Evolutionary conservation across 345 rosid genomes (phyloP), one percentile per base, ranked within the genome.

Genomic region (Cardamine occulta): DNA sequence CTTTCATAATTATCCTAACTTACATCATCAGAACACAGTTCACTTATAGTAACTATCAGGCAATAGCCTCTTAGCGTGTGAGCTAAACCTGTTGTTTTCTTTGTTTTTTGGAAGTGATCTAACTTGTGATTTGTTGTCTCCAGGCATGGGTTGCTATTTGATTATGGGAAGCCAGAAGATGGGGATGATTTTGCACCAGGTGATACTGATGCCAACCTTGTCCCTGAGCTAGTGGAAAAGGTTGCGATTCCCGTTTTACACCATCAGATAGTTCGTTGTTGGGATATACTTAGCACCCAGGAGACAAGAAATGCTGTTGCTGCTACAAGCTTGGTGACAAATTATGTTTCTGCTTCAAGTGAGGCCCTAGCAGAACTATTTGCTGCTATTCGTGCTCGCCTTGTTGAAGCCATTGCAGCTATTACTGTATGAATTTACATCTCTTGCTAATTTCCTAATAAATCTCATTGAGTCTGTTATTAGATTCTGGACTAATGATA

Each of bases 151-250:
- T 77, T 92, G 83, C 86, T 95, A 17, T 89, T 88, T 75, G 66
- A 85, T 82, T 95, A 92, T 74, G 99, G 99, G 60, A 76, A 84
- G 76, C 88, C 88, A 23, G 89, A 86, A 79, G 97, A 87, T 80
- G 90, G 86, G 80, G 75, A 75, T 63, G 89, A 84, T 81, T 82
- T 83, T 44, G 66, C 79, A 60, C 70, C 83, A 37, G 93, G 87
- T 69, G 99, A 95, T 82, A 84, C 88, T 77, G 99, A 95, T 83
- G 85, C 88, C 32, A 85, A 92, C 72, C 96, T 95, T 28, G 82
- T 95, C 69, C 98, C 99, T 53, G 88, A 83, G 78, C 82, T 95
- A 39, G 94, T 95, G 63, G 98, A 90, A 77, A 92, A 87, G 80
- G 87, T 95, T 76, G 99, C 96, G 32, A 78, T 92, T 59, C 98